phyloP scores from a whole-genome alignment of 2,329 filamentous ascomycete species.

The Talaromyces atroroseus region DNA sequence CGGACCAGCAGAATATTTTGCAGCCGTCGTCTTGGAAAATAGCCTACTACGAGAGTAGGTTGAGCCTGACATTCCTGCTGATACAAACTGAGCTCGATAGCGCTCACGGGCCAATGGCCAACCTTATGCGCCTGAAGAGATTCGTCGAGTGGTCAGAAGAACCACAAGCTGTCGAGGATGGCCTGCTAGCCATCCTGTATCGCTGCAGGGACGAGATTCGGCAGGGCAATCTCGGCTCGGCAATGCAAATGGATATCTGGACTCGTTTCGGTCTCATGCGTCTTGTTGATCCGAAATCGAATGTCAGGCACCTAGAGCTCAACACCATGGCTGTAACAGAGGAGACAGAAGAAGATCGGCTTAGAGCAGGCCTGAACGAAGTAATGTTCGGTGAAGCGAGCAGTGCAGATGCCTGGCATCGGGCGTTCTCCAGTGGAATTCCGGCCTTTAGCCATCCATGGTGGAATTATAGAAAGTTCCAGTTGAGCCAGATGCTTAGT shows the following conservation, averaged over 20 bases:
- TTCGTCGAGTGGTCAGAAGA: background rate
- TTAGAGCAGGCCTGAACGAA: no score
- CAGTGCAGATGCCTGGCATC: background rate
- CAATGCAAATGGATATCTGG: background rate
- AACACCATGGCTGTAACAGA: no score
- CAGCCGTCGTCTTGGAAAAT: background rate
- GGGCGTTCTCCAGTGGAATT: background rate
- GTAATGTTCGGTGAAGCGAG: background rate
- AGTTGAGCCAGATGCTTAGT: background rate
- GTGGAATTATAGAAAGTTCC: background rate
- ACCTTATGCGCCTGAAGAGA: background rate
- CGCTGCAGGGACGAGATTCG: background rate
- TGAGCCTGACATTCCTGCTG: background rate
- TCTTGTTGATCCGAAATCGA: background rate
- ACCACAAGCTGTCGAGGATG: background rate
- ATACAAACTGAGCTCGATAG: background rate
- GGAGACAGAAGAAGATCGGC: no score
- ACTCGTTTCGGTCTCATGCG: background rate
- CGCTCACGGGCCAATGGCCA: background rate
- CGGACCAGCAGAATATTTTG: background rate
- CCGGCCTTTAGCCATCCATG: background rate
- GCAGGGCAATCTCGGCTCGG: background rate
- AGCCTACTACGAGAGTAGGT: background rate
- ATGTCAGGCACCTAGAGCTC: no score
- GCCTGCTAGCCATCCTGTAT: background rate